A percentile compares a stretch with the other conserved stretches of the same genome.
Evolutionary conservation across 2,329 filamentous ascomycete genomes (phyloP).

Genomic region (Verruconis gallopava): DNA sequence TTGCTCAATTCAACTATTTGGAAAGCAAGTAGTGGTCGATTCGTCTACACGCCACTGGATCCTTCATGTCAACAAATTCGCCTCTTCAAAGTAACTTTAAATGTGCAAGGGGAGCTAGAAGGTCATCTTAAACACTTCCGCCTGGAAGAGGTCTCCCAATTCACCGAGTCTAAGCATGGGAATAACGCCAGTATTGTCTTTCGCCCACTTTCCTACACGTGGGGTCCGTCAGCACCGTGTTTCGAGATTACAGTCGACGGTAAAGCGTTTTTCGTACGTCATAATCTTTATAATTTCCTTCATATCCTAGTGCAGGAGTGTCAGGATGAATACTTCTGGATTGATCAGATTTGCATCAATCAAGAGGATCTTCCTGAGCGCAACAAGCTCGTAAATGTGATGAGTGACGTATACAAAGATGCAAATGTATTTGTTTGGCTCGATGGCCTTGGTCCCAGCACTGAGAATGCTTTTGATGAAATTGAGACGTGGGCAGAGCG

Average conservation of each 20-base stretch:
- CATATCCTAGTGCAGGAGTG: not conserved
- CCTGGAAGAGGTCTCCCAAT: not conserved
- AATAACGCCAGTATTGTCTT: too few relatives aligned
- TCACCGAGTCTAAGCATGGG: not conserved
- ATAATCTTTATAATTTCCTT: not conserved
- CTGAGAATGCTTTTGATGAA: too few relatives aligned
- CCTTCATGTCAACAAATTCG: too few relatives aligned
- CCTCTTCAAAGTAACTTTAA: too few relatives aligned
- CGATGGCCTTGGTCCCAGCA: too few relatives aligned
- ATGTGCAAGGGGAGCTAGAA: too few relatives aligned
- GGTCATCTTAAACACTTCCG: too few relatives aligned
- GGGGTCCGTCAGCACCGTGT: not conserved
- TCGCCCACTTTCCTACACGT: constrained; percentile 3
- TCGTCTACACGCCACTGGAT: too few relatives aligned
- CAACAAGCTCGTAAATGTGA: constrained; percentile 20
- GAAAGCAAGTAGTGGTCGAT: too few relatives aligned
- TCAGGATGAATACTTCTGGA: not conserved
- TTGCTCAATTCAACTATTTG: too few relatives aligned
- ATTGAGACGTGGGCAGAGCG: too few relatives aligned
- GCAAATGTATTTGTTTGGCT: constrained; percentile 20
- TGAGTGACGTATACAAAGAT: constrained; percentile 21
- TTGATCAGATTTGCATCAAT: constrained; percentile 6
- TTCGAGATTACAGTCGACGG: not conserved
- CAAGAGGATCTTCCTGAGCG: constrained; percentile 13
- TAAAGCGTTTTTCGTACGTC: not conserved